Conservation (phyloP, 108 stramenopile species). For the Craspedostauros australis region DNA sequence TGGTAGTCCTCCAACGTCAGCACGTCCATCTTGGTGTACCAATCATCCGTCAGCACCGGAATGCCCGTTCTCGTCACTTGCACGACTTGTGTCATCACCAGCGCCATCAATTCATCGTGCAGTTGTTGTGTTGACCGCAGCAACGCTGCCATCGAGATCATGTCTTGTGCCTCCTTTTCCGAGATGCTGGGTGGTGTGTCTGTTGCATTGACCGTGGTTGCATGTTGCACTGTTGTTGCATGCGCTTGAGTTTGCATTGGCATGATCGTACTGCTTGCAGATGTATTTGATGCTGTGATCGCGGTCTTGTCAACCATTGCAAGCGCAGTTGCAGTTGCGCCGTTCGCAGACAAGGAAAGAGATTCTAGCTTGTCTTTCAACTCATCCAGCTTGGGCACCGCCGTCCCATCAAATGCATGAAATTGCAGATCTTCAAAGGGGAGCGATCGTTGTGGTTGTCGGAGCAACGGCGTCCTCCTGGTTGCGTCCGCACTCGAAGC, state of each 20-base stretch:
- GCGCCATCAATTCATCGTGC: constrained; percentile 54
- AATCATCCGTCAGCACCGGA: constrained; percentile 37
- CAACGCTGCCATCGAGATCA: background rate
- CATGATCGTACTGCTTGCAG: too few relatives aligned
- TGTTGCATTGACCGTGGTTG: too few relatives aligned
- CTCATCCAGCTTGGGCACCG: constrained; percentile 5
- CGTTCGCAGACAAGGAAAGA: too few relatives aligned
- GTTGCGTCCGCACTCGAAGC: too few relatives aligned
- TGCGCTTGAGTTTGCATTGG: too few relatives aligned
- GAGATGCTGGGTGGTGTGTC: too few relatives aligned
- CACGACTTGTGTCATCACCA: constrained; percentile 39
- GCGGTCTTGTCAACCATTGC: too few relatives aligned
- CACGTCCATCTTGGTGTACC: constrained; percentile 53
- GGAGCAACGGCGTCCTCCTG: constrained; percentile 9
- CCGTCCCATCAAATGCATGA: constrained; percentile 20
- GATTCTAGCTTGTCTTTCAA: constrained; percentile 5
- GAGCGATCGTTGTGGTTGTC: too few relatives aligned
- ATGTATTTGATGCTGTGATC: too few relatives aligned
- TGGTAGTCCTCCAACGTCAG: constrained; percentile 63
- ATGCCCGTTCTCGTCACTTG: constrained; percentile 36
- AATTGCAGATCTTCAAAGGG: constrained; percentile 63
- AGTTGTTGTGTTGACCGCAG: constrained; percentile 8
- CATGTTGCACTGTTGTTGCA: too few relatives aligned
- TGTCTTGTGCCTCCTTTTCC: too few relatives aligned
- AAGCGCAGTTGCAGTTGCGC: too few relatives aligned